Percentiles rank a stretch among this genome's conserved stretches.
Evolutionary conservation across 176 grass and related monocot genomes (phyloP).

Genomic region (Carex myosuroides): DNA sequence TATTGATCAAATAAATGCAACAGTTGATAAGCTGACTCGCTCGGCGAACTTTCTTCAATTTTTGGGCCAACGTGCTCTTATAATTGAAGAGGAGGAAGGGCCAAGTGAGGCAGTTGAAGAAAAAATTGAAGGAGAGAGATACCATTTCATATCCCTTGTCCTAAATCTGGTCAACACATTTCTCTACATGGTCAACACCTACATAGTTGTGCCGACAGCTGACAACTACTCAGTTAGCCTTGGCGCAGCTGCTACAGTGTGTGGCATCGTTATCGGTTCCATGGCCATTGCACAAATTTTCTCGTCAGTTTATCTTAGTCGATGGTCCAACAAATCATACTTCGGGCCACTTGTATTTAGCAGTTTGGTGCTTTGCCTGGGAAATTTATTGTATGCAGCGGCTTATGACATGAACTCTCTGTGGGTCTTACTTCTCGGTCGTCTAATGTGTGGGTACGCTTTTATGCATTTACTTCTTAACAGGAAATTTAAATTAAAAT

Average conservation of each 20-base stretch:
- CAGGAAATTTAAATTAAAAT: background rate
- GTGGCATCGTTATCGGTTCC: conserved; percentile 86
- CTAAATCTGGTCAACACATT: conserved; percentile 87
- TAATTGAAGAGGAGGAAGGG: conserved; percentile 67
- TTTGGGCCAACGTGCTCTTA: conserved; percentile 84
- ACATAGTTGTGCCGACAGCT: conserved; percentile 87
- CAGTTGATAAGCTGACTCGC: conserved; percentile 56
- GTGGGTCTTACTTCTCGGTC: conserved; percentile 55
- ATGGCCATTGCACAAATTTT: conserved; percentile 93
- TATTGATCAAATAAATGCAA: conserved; percentile 70
- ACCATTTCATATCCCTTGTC: conserved; percentile 77
- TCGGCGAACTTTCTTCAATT: conserved; percentile 86
- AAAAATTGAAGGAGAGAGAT: conserved; percentile 71
- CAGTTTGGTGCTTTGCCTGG: conserved; percentile 76
- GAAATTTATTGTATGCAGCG: conserved; percentile 68
- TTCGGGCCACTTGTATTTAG: conserved; percentile 85
- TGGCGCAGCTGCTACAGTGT: conserved; percentile 82
- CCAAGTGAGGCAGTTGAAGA: conserved; percentile 65
- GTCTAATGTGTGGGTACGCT: conserved; percentile 75
- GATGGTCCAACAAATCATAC: conserved; percentile 90
- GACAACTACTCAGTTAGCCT: conserved; percentile 89
- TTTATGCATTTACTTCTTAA: background rate
- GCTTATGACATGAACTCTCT: conserved; percentile 80
- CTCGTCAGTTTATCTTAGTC: conserved; percentile 84
- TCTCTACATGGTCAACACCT: conserved; percentile 96